Evolutionary conservation across 2,329 filamentous ascomycete species (phyloP), one percentile per base, ranked within the genome.

Genomic region (Geosmithia flava): DNA sequence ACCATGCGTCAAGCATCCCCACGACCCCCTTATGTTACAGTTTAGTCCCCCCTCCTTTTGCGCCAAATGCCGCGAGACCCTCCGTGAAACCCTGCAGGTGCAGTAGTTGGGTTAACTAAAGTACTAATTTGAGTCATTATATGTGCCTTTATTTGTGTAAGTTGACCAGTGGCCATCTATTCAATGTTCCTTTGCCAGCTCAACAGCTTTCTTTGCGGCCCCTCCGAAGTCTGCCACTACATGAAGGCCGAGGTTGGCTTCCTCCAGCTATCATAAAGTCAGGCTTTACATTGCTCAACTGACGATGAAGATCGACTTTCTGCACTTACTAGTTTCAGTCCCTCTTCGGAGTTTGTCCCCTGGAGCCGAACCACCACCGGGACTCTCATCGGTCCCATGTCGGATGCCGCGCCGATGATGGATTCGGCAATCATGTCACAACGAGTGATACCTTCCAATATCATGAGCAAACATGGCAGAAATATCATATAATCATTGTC

Each of bases 381-480:
- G 3, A 72, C 58, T 2, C 55, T 55, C 23, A 71, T 59, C 4
- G 58, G 56, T 0, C 63, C 64, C 27, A 68, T 56, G 20, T 67
- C 56, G 5, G 52, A 55, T 2, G 64, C 64, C 1, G 70, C 70
- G 1, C 61, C 62, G 19, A 74, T 61, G 47, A 74, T 71, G 8
- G 70, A 68, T 53, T 71, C 65, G 10, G 71, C 71, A 53, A 75
- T 71, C 71, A 74, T 74, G 50, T 72, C 69, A 30, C 70, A 72
- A 37, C 64, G 62, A 2, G 68, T 71, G 16, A 74, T 70, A 0
- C 71, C 70, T 73, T 16, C 2, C 20, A 15, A 7, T 10, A 8
- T 2, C 3, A 33, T 41, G 7, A 33, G 8, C 17, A 40, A 16
- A 16, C 11, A 3, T 40, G 16, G 16, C 16, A 23, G 4, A 5